Percentiles rank a stretch among this genome's conserved stretches.
phyloP scores from a whole-genome alignment of 345 rosid species.

The Kernera saxatilis region DNA sequence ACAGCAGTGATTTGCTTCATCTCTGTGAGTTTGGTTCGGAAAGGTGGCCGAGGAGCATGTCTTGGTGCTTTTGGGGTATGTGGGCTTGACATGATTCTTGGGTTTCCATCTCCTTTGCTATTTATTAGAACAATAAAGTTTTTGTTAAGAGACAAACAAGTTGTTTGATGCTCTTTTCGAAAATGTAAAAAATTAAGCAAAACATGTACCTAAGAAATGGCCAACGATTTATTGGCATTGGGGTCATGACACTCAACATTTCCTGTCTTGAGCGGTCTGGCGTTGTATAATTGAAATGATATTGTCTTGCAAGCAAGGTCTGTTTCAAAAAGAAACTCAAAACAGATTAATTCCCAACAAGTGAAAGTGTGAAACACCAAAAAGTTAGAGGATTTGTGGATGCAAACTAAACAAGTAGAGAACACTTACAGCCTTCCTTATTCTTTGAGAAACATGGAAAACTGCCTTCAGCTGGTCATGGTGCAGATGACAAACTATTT shows the following conservation, averaged over 20 bases:
- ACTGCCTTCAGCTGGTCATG: constrained; percentile 90
- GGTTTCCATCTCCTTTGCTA: constrained; percentile 68
- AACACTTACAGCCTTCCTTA: constrained; percentile 74
- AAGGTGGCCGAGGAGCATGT: constrained; percentile 88
- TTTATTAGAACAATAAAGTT: background rate
- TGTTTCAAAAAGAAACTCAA: constrained; percentile 28
- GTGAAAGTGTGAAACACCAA: background rate
- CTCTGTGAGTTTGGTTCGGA: constrained; percentile 59
- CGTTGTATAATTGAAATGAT: constrained; percentile 82
- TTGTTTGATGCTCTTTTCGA: constrained; percentile 15
- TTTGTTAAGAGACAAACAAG: constrained; percentile 15
- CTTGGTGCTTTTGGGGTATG: constrained; percentile 89
- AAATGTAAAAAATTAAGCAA: background rate
- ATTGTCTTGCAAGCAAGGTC: constrained; percentile 76
- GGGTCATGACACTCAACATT: constrained; percentile 65
- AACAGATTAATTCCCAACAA: background rate
- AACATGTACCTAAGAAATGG: constrained; percentile 57
- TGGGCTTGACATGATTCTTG: constrained; percentile 44
- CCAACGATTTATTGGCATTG: constrained; percentile 76
- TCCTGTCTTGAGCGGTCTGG: constrained; percentile 92
- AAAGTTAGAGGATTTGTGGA: background rate
- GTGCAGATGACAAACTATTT: constrained; percentile 82
- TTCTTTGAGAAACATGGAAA: constrained; percentile 79
- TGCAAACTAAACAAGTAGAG: background rate
- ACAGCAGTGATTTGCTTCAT: constrained; percentile 86